A percentile compares a stretch with the other conserved stretches of the same genome.
These are phyloP conservation scores for Endoconidiophora polonica DNA, from an alignment of 2,329 filamentous ascomycete species.

Conservation along the genomic window DNA sequence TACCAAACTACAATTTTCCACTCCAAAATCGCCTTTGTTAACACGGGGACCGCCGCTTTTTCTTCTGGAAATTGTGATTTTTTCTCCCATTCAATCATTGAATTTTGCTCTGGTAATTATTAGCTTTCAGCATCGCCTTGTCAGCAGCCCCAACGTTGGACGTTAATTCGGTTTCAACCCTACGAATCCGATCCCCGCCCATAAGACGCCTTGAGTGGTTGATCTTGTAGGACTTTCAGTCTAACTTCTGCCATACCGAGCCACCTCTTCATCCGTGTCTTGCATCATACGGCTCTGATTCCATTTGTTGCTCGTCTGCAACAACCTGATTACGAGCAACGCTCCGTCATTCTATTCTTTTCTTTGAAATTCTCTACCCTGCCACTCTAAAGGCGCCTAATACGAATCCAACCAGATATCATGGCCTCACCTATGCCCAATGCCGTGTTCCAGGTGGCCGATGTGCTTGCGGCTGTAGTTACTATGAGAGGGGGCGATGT, in stretches of 20 bases:
- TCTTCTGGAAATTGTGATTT: background rate
- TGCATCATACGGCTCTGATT: too few relatives aligned
- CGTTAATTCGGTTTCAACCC: background rate
- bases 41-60: background rate
- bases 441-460: conserved; percentile 56
- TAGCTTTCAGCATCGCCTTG: background rate
- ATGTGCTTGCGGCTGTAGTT: conserved; percentile 70
- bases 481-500: conserved; percentile 81
- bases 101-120: background rate
- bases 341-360: background rate
- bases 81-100: background rate
- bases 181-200: background rate
- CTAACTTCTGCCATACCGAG: background rate
- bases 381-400: background rate
- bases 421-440: conserved; percentile 17
- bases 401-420: conserved; percentile 1
- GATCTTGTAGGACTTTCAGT: conserved; percentile 5
- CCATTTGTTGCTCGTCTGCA: too few relatives aligned
- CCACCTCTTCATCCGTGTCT: background rate
- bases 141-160: background rate
- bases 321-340: too few relatives aligned
- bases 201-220: conserved; percentile 13
- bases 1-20: background rate
- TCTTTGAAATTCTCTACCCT: background rate
- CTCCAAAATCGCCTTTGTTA: background rate